Base-by-base conservation (phyloP, 1,139 yeast genomes). In the Debaryomycetaceae sp. region DNA sequence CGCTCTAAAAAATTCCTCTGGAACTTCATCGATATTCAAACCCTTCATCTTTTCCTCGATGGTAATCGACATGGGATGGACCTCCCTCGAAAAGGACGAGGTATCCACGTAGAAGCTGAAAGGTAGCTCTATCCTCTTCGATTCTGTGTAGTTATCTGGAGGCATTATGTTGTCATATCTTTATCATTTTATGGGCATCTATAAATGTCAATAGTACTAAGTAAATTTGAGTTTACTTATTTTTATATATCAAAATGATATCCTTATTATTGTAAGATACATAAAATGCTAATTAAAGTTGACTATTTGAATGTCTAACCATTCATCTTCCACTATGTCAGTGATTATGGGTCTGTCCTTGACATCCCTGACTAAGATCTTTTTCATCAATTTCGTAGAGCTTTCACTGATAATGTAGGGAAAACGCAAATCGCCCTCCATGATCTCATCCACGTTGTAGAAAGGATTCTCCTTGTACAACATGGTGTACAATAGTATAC, bases 391-490 rank as follows among this genome's bases (percentile, higher is more conserved):
- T 11, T 73, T 72, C 36, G 81, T 68, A 45, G 87, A 79, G 24
- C 72, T 70, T 4, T 80, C 81, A 56, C 88, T 80, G 38, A 84
- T 74, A 11, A 78, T 75, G 49, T 70, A 78, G 1, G 90, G 90
- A 31, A 85, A 68, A 39, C 90, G 77, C 50, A 90, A 69, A 47
- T 85, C 90, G 1, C 95, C 96, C 53, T 88, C 97, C 82, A 91
- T 80, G 46, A 93, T 93, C 62, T 90, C 98, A 63, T 91, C 97
- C 38, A 90, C 95, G 59, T 89, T 89, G 64, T 89, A 89, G 58
- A 91, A 93, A 5, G 99, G 99, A 55, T 91, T 91, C 61, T 93
- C 98, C 59, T 90, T 89, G 70, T 86, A 91, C n/a, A 90, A 75
- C 61, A 93, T 77, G 0, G 97, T 93, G 67, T 90, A 93, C 22